Base-by-base conservation (phyloP, 2,329 filamentous ascomycete genomes). In the Ilyonectria mors-panacis region DNA sequence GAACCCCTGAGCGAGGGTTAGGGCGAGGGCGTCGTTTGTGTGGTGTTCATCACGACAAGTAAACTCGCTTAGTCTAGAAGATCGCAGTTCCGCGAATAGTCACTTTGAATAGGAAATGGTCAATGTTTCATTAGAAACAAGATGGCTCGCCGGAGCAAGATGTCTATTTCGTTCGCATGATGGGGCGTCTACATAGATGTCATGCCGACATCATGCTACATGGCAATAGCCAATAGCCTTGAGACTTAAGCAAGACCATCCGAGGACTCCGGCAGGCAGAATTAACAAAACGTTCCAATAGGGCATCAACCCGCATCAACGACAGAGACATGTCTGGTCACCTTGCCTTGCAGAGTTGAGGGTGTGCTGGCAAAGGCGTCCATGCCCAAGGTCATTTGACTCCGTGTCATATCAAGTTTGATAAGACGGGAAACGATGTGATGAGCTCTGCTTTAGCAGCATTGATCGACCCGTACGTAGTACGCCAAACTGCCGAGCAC, bases 371-470 rank as follows among this genome's bases (percentile, higher is more conserved):
- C 28, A 42, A 19, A 17, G 10, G 19, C 28, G 42, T 54, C 59
- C 30, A 42, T 56, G 59, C 50, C 28, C 26, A 7, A 15, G 39
- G 28, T 47, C 30, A 48, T 21, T 56, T 62, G 59, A 55, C 51
- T 47, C 28, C 30, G n/a, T 39, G 39, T 28, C 37, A 6, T 37
- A 26, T 21, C 23, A 26, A 28, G 13, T 26, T 23, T 33, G 39
- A 4, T 19, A 17, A 51, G 12, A 5, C 4, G 17, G 33, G 28
- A 51, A 33, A 21, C 48, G 17, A 12, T 26, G 19, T 19, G 7
- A 19, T 21, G 48, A 19, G 28, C 28, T 10, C 17, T 6, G 8
- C 23, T 30, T 30, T 30, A 21, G 13, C 15, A 51, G 13, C 26
- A 51, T 33, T 30, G 48, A 13, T 28, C 26, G 10, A 26, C 26